Base-by-base conservation (phyloP, 108 stramenopile species). In the Chaetoceros muelleri region DNA sequence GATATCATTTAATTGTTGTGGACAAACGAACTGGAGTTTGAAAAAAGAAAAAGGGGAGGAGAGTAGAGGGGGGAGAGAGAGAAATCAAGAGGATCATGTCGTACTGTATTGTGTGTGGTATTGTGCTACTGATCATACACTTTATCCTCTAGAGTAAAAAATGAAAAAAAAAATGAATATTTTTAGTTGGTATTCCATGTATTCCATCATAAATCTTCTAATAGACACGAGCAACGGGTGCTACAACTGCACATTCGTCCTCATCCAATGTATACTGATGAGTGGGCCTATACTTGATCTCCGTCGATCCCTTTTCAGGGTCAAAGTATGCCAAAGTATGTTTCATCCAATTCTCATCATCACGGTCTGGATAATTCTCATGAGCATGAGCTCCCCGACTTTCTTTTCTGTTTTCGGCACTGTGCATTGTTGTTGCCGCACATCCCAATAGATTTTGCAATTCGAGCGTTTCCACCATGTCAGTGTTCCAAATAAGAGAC, bases 281-380 rank as follows among this genome's bases (percentile, higher is more conserved):
- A 61, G 93, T 84, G 19, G 95, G 95, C 5, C 98, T 81, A 78
- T 97, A 99, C 23, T 84, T 73, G 48, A 99, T 65, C 23, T 63
- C 67, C 8, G 96, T 96, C 72, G 82, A 85, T n/a, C 85, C 79
- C 31, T 70, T 85, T 52, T 85, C 75, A 30, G 80, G 82, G 75
- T 97, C 94, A 65, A 91, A 91, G 66, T 95, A 95, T 0, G 94
- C 82, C 57, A 98, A 58, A 13, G 95, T 96, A 67, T 99, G 98
- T 68, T 91, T 96, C 97, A 99, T 99, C 96, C 96, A 99, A 22
- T 94, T 67, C 48, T 88, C 84, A 69, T 99, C 98, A 55, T 96
- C 80, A 22, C 98, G 83, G 44, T 93, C 77, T 10, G 94, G 82
- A 62, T 80, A 96, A 74, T 99, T 87, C 72, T 99, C 98, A 53